Evolutionary conservation across 106 monocot genomes (phyloP), one percentile per base, ranked within the genome.

Genomic region (Agapanthus africanus): DNA sequence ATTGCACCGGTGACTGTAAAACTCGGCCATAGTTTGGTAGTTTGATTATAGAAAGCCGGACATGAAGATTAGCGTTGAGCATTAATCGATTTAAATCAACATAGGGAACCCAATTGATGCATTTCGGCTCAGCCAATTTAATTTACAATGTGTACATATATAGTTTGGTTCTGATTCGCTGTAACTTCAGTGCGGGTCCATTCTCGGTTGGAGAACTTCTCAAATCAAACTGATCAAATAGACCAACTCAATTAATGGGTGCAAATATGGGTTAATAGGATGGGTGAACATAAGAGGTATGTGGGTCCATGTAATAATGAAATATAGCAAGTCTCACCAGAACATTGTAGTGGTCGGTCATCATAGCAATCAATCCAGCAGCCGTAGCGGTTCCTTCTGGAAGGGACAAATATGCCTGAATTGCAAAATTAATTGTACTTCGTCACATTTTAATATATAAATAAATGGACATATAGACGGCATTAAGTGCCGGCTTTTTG

Each of bases 301-400:
- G n/a, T n/a, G n/a, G n/a, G n/a, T n/a, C n/a, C n/a, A n/a, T n/a
- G n/a, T n/a, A n/a, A n/a, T n/a, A n/a, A n/a, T n/a, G n/a, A n/a
- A 52, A 52, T 14, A 4, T 16, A 68, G 32, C 32, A 68, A 68
- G 57, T 60, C 84, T 79, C 63, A 95, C 95, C 81, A 89, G 59
- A 73, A 86, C 86, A 75, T 92, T 97, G 74, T 92, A 92, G 62
- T 99, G 88, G 79, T 93, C 89, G 25, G 84, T 99, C 97, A 99
- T 99, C 97, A 99, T 99, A 62, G 92, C 97, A 69, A 93, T 99
- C 57, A 99, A 77, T 62, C 92, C 97, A 65, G 84, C 85, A 30
- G 73, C 92, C 77, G 92, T 90, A 37, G 92, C 83, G 49, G 77
- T 81, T 75, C 97, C 92, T 76, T 99, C 97, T 15, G 92, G 85